Base-by-base conservation (phyloP, 1,139 yeast genomes). In the Suhomyces maxii region DNA sequence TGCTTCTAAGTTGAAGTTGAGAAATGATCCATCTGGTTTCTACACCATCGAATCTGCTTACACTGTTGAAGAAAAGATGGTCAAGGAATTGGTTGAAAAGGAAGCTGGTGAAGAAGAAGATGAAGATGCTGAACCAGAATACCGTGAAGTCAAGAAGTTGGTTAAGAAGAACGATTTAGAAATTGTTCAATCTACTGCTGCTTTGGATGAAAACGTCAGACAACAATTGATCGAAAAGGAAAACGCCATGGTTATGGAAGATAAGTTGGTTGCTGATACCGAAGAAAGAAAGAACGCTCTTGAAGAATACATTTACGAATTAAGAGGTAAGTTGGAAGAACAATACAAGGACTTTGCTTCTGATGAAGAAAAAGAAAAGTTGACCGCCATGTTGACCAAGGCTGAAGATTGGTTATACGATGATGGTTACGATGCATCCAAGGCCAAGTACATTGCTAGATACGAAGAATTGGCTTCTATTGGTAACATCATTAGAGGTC, bases 381-480 rank as follows among this genome's bases (percentile, higher is more conserved):
- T 93, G 65, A 69, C 80, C 49, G 87, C 76, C 51, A 79, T 86
- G 79, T 82, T 93, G 67, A 67, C 79, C 65, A 88, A 86, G 69
- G 83, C 98, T 56, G 99, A 95, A 79, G 97, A 93, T 67, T 93
- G 99, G 99, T 82, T 93, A 65, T 95, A 93, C 73, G 96, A 88
- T 53, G 99, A 89, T 48, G 98, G 99, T 64, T 93, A 88, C 67
- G 99, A 93, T 69, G 83, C 98, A 53, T 79, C 91, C 67, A 91
- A 93, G 83, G 99, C 95, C 61, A 89, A 87, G 72, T 93, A 93
- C 80, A 86, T 95, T 74, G 98, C 99, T 65, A 91, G 88, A 76
- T 90, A 91, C 75, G 99, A 95, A 76, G 99, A 93, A 73, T 84
- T 93, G 66, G 96, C 97, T 42, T 80, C 96, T 43, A 78, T 85